phyloP scores from a whole-genome alignment of 495 filamentous ascomycete species.

The Hyphodiscus hymeniophilus region DNA sequence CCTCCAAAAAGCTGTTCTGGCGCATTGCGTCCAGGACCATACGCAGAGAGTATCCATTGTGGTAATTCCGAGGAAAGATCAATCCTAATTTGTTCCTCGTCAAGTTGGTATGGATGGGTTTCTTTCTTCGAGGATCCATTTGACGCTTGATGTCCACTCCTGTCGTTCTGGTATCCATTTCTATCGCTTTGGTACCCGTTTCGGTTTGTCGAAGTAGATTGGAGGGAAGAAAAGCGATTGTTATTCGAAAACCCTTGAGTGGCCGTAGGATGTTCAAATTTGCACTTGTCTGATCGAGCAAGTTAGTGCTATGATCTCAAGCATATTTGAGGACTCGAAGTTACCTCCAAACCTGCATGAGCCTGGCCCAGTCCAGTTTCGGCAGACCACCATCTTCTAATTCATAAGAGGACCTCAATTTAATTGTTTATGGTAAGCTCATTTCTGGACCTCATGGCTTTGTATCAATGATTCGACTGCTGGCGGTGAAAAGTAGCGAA shows the following conservation, averaged over 20 bases:
- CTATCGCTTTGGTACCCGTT: too few relatives aligned
- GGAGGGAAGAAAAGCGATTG: slow-evolving; percentile 17
- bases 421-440: not conserved
- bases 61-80: slow-evolving; percentile 67
- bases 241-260: not conserved
- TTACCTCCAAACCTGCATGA: slow-evolving; percentile 62
- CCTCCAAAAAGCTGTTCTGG: slow-evolving; percentile 78
- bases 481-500: too few relatives aligned
- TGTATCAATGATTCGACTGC: too few relatives aligned
- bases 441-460: slow-evolving; percentile 1
- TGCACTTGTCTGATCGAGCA: slow-evolving; percentile 13
- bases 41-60: slow-evolving; percentile 76
- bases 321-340: slow-evolving; percentile 4
- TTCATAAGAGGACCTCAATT: not conserved
- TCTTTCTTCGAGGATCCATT: too few relatives aligned
- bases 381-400: slow-evolving; percentile 53
- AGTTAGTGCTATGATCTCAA: slow-evolving; percentile 2
- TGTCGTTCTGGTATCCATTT: slow-evolving; percentile 5
- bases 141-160: slow-evolving; percentile 3
- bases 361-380: slow-evolving; percentile 57
- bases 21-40: slow-evolving; percentile 61
- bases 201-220: slow-evolving; percentile 9
- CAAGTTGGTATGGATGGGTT: slow-evolving; percentile 28
- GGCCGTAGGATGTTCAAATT: slow-evolving; percentile 14
- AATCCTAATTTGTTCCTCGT: slow-evolving; percentile 43